Evolutionary conservation across 495 filamentous ascomycete species (phyloP), one percentile per base, ranked within the genome.

Genomic region (Penicillium paradoxum): DNA sequence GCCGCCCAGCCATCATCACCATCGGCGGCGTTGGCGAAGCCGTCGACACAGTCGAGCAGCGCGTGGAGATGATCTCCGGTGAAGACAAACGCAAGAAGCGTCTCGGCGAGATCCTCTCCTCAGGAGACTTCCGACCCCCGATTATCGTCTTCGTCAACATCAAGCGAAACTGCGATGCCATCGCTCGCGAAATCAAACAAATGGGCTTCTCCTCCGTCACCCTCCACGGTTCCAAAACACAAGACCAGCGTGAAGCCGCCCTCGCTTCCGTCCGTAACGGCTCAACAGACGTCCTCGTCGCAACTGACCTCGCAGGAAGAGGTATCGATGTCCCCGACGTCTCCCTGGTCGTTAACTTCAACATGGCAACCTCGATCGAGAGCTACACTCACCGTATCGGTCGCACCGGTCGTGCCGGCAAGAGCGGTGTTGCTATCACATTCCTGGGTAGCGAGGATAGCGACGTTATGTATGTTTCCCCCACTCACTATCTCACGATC

Each of bases 71-170:
- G 69, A 77, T 99, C 30, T 59, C 83, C 2, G 90, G 91, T 58
- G 93, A 99, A 78, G 93, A 99, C 72, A 93, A 93, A 71, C 83
- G 91, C 55, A 99, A 99, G 87, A 96, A 95, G 73, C 87, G 93
- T 10, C 83, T 99, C 15, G 81, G 83, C 54, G 91, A 99, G 59
- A 92, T 99, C 44, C 85, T 99, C 41, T 79, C 78, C 25, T 91
- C 88, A 0, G 77, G 86, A 59, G 89, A 96, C 54, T 97, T 96
- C 74, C 78, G 80, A 4, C 86, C 95, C 1, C 93, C 93, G 18
- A 91, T 99, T 70, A 97, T 99, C 65, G 93, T 97, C 46, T 99
- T 99, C 65, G 93, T 99, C 79, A 99, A 99, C 70, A 97, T 97
- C 86, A 99, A 97, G 70, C 89, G 92, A 54, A 97, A 97, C 75